Percentiles rank a stretch among this genome's conserved stretches.
Conservation (phyloP, 192 early-diverging fungal genomes). For the Phlyctochytrium arcticum region DNA sequence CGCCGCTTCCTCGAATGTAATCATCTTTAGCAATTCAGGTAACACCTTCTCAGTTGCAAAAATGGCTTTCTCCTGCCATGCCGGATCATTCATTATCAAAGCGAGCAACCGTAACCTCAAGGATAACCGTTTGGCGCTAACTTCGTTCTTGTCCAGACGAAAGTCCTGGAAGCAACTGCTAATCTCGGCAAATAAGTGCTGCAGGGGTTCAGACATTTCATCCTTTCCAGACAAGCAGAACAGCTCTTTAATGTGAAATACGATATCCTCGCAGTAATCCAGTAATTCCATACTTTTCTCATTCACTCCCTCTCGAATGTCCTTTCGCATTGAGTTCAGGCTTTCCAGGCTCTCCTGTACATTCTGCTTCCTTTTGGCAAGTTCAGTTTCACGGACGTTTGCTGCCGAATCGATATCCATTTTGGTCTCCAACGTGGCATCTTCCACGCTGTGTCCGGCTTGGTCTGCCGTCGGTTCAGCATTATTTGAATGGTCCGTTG, state of each 20-base stretch:
- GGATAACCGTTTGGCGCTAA: conserved; percentile 30
- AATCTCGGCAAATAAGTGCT: conserved; percentile 12
- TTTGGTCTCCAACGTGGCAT: background rate
- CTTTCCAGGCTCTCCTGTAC: too few relatives aligned
- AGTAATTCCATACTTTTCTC: conserved; percentile 40
- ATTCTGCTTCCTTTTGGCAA: too few relatives aligned
- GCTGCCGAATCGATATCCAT: too few relatives aligned
- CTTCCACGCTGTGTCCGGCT: background rate
- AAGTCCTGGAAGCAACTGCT: background rate
- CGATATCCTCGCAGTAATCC: conserved; percentile 53
- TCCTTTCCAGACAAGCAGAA: conserved; percentile 53
- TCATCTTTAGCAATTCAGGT: conserved; percentile 2
- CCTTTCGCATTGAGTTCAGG: conserved; percentile 34
- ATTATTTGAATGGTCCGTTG: too few relatives aligned
- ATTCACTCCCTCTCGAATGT: conserved; percentile 44
- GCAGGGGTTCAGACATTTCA: conserved; percentile 29
- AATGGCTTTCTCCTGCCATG: conserved; percentile 45
- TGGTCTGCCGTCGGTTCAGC: too few relatives aligned
- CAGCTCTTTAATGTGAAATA: conserved; percentile 66
- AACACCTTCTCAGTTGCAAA: conserved; percentile 11
- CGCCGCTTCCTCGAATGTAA: conserved; percentile 8
- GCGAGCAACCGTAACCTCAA: conserved; percentile 57
- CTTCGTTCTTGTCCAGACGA: background rate
- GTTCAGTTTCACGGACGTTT: too few relatives aligned
- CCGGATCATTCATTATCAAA: conserved; percentile 53